These are phyloP conservation scores for Populus deltoides DNA, from an alignment of 345 rosid species.

Conservation along the genomic window DNA sequence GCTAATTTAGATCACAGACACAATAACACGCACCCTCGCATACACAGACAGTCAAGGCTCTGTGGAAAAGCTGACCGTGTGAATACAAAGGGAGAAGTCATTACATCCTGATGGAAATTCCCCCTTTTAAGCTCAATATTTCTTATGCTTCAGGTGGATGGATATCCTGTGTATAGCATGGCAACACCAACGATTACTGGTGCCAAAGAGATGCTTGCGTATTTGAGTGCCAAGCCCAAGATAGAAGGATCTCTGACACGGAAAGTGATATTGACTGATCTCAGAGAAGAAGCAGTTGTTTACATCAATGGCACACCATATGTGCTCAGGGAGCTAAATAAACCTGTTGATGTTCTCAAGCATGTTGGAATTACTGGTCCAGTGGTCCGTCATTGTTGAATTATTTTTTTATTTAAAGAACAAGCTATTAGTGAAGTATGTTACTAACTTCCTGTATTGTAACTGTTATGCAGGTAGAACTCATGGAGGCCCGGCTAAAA, in stretches of 20 bases:
- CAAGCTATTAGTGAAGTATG: not conserved
- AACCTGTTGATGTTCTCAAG: conserved; percentile 90
- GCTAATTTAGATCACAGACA: not conserved
- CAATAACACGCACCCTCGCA: not conserved
- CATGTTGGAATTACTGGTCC: conserved; percentile 91
- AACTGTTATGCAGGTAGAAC: conserved; percentile 63
- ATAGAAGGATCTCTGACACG: conserved; percentile 45
- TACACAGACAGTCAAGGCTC: not conserved
- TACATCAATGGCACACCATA: conserved; percentile 90
- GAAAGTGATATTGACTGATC: conserved; percentile 70
- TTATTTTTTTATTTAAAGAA: not conserved
- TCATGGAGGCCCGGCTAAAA: conserved; percentile 80
- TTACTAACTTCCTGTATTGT: conserved; percentile 10
- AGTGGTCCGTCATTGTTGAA: conserved; percentile 48
- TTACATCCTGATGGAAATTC: not conserved
- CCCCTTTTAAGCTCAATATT: conserved; percentile 1
- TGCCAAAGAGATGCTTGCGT: conserved; percentile 82
- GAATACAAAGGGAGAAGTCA: not conserved
- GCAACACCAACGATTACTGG: conserved; percentile 88
- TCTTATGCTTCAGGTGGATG: conserved; percentile 65
- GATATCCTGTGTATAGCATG: conserved; percentile 93
- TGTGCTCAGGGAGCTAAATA: conserved; percentile 83
- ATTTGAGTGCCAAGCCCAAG: conserved; percentile 63
- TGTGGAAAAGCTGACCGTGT: not conserved
- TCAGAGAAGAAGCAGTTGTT: conserved; percentile 94